Evolutionary conservation across 441 rosid species (phyloP), one percentile per base, ranked within the genome.

Genomic region (Corymbia calophylla): DNA sequence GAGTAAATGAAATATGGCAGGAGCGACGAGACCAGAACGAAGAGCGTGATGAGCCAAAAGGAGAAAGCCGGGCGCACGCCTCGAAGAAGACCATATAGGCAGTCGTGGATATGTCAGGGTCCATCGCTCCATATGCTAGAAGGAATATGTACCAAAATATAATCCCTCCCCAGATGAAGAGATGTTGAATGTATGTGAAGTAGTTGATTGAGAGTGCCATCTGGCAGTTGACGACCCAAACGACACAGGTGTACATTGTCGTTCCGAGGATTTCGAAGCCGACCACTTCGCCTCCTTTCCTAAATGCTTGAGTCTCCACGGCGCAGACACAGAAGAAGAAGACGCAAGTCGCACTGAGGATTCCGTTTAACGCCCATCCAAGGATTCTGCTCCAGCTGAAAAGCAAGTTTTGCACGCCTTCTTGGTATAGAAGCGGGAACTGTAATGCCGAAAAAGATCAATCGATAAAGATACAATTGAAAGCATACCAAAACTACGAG

Each of bases 371-470:
- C 73, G 94, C 93, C 99, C 99, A 98, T 9, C 98, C 98, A 32
- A 95, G 88, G 91, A 97, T 95, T 58, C 98, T 91, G 25, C 53
- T 80, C 99, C 99, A 98, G 95, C 98, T 95, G 89, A 98, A 98
- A 27, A 98, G 95, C 58, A 94, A 88, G 89, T 98, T 98, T 84
- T 96, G 98, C 66, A 96, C 95, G 7, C 99, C 99, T 95, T 98
- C 99, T 98, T 98, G 99, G 91, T 98, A 96, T 82, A 98, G 82
- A 80, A 95, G 93, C 2, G 99, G 99, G 92, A 97, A 97, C 99
- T 98, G 96, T 86, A 87, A 86, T 29, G 17, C 68, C 8, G 11
- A 60, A 86, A 18, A 32, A 88, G 29, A 21, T 86, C 51, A 12
- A 31, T 7, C 12, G 0, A 11, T 32, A n/a, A 53, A 32, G 68